phyloP scores from a whole-genome alignment of 768 basidiomycete species.

The Agrocybe pediades region DNA sequence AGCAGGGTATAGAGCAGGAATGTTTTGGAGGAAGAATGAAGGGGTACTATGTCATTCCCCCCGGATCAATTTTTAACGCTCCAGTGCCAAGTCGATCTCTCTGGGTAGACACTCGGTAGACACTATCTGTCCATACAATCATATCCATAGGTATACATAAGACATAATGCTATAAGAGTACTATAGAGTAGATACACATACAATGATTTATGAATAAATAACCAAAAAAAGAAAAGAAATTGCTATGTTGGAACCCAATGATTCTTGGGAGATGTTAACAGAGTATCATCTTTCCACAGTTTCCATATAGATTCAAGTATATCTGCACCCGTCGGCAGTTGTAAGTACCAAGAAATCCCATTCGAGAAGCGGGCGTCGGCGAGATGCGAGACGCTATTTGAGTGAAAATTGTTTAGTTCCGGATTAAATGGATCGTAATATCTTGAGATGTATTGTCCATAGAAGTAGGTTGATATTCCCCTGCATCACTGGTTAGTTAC shows the following conservation, averaged over 20 bases:
- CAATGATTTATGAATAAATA: conserved; percentile 2
- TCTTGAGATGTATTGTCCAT: conserved; percentile 64
- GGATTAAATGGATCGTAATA: conserved; percentile 82
- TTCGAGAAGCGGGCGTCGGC: conserved; percentile 33
- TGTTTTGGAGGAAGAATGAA: background rate
- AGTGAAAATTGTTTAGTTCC: conserved; percentile 53
- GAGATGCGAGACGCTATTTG: conserved; percentile 39
- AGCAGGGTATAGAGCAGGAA: no score
- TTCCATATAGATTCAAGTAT: conserved; percentile 17
- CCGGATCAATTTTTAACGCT: background rate
- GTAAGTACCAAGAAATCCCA: conserved; percentile 31
- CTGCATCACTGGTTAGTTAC: conserved; percentile 31
- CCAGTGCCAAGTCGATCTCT: background rate
- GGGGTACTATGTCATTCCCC: background rate
- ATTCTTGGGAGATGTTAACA: conserved; percentile 2
- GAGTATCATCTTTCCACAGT: conserved; percentile 15
- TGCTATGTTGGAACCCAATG: conserved; percentile 19
- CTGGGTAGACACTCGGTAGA: no score
- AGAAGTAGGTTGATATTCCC: conserved; percentile 47
- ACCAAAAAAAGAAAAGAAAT: background rate
- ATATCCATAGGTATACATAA: no score
- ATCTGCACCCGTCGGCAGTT: conserved; percentile 13
- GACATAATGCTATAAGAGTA: background rate
- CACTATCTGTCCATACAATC: no score
- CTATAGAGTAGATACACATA: background rate